Conservation (phyloP, 352 stramenopile genomes). For the Globisporangium canariense region DNA sequence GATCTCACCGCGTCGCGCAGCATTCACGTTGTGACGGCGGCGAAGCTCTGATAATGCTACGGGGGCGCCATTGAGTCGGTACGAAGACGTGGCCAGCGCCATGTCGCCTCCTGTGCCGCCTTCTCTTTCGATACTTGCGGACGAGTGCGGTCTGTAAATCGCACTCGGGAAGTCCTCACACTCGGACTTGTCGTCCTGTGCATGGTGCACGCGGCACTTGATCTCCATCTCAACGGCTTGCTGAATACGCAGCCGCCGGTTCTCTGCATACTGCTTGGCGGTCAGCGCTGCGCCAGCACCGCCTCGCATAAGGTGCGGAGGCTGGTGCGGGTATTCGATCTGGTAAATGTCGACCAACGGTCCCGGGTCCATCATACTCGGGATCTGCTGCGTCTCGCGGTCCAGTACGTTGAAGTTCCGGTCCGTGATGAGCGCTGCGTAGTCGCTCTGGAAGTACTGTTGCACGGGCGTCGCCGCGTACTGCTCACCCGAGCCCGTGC, state of each 20-base stretch:
- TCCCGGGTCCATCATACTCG: constrained; percentile 82
- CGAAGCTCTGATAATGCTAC: constrained; percentile 70
- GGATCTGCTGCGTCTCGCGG: constrained; percentile 78
- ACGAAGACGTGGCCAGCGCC: constrained; percentile 39
- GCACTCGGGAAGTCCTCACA: constrained; percentile 50
- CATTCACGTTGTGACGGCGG: constrained; percentile 29
- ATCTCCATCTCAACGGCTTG: constrained; percentile 69
- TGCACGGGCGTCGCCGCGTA: constrained; percentile 65
- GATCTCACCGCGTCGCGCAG: constrained; percentile 17
- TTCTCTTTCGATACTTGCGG: neutral
- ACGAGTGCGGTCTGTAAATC: constrained; percentile 25
- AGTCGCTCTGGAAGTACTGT: constrained; percentile 90
- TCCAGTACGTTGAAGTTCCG: constrained; percentile 87
- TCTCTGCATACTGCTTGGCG: constrained; percentile 49
- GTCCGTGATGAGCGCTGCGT: constrained; percentile 86
- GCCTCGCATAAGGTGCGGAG: constrained; percentile 38
- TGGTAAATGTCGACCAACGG: constrained; percentile 73
- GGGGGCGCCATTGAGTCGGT: constrained; percentile 68
- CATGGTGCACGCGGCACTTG: constrained; percentile 53
- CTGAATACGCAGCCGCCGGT: constrained; percentile 55
- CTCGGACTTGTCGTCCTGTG: constrained; percentile 38
- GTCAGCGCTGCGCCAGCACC: constrained; percentile 14
- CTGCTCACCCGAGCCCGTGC: constrained; percentile 62
- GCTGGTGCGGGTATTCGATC: constrained; percentile 71
- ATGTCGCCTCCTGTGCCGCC: constrained; percentile 17